phyloP scores from a whole-genome alignment of 1,284 basidiomycete species.

The Sanghuangporus weigelae region DNA sequence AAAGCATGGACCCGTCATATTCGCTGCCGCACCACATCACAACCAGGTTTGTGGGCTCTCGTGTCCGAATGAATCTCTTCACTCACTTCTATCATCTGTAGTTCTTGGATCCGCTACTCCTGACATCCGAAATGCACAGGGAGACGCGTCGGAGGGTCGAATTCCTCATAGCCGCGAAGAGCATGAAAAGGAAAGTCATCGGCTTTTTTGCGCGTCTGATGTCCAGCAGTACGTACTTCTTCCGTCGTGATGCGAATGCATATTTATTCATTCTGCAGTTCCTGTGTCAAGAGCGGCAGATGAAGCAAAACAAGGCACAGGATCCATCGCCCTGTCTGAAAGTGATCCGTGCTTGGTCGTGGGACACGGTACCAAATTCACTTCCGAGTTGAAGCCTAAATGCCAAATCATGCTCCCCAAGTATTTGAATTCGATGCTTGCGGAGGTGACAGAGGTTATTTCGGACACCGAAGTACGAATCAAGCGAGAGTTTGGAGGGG shows the following conservation, averaged over 20 bases:
- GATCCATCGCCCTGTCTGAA: constrained; percentile 67
- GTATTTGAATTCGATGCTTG: constrained; percentile 70
- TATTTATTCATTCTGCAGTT: constrained; percentile 43
- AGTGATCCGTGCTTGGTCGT: constrained; percentile 76
- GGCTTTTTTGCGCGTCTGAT: constrained; percentile 85
- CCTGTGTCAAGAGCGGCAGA: constrained; percentile 94
- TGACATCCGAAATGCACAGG: constrained; percentile 83
- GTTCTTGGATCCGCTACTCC: constrained; percentile 93
- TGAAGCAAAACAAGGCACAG: constrained; percentile 75
- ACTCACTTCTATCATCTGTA: constrained; percentile 29
- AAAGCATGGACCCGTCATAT: constrained; percentile 87
- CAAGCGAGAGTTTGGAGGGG: constrained; percentile 87
- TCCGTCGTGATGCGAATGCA: not conserved
- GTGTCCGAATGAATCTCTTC: constrained; percentile 9
- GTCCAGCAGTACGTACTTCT: constrained; percentile 75
- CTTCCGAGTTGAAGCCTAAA: constrained; percentile 68
- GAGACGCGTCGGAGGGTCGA: constrained; percentile 83
- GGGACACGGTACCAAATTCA: constrained; percentile 81
- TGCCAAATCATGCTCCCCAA: constrained; percentile 91
- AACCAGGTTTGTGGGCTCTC: constrained; percentile 66
- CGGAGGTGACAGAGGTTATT: constrained; percentile 85
- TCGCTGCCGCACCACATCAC: constrained; percentile 94
- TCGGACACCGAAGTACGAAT: constrained; percentile 84
- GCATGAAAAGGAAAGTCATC: constrained; percentile 76
- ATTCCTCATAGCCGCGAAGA: constrained; percentile 92